Evolutionary conservation across 2,329 filamentous ascomycete genomes (phyloP).

Genomic region (Colletotrichum simmondsii): DNA sequence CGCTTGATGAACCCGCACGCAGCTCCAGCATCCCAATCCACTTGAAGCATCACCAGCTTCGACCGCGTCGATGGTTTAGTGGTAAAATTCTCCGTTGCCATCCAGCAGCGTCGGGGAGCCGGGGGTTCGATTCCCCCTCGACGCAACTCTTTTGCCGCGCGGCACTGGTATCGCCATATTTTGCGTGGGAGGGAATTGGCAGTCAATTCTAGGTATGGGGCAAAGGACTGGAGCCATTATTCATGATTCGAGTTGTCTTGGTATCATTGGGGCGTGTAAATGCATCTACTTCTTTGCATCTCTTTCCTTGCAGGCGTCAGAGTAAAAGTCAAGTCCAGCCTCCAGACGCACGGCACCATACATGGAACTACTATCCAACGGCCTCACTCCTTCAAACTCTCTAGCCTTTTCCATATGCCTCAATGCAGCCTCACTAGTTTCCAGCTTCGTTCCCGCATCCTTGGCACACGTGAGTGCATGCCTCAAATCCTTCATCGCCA

Average conservation of each 20-base stretch:
- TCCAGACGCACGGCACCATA: constrained; percentile 10
- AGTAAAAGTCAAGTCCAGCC: constrained; percentile 16
- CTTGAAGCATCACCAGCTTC: neutral
- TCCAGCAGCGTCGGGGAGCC: constrained; percentile 27
- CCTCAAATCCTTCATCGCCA: constrained; percentile 20
- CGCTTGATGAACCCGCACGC: neutral
- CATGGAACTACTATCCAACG: constrained; percentile 8
- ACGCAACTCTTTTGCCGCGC: neutral
- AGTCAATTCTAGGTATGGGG: neutral
- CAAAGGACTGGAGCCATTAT: too few species aligned
- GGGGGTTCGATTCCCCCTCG: constrained; percentile 30
- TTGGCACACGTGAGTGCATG: constrained; percentile 17
- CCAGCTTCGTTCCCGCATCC: neutral
- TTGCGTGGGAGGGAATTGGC: neutral
- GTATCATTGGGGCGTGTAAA: neutral
- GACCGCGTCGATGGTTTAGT: constrained; percentile 29
- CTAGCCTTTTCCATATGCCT: constrained; percentile 9
- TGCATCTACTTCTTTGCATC: neutral
- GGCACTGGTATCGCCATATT: neutral
- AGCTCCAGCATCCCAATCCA: accelerated
- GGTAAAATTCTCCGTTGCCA: constrained; percentile 32
- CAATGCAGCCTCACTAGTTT: constrained; percentile 13
- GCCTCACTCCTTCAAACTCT: neutral
- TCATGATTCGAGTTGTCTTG: neutral
- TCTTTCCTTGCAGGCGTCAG: constrained; percentile 10